Evolutionary conservation across 306 rosid genomes (phyloP).

Genomic region (Fragaria iinumae): DNA sequence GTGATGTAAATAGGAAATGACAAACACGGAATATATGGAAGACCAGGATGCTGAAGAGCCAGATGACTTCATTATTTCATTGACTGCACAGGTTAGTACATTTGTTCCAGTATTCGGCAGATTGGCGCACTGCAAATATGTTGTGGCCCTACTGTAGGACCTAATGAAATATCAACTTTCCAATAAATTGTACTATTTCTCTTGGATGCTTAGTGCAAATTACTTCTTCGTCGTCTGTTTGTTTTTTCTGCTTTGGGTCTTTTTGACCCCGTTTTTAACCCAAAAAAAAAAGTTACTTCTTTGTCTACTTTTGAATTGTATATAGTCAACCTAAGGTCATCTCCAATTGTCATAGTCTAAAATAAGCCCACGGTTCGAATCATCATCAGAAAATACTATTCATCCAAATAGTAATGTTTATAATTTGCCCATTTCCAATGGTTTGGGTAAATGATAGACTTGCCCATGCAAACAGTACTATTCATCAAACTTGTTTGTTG

Average conservation of each 20-base stretch:
- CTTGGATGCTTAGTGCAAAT: neutral
- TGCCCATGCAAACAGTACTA: neutral
- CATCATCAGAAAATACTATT: neutral
- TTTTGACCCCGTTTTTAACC: too few relatives aligned
- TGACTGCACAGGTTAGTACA: slow-evolving; percentile 77
- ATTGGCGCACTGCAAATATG: neutral
- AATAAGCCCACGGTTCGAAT: neutral
- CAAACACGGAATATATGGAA: slow-evolving; percentile 83
- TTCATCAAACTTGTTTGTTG: neutral
- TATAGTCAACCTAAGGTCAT: neutral
- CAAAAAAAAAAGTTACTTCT: too few relatives aligned
- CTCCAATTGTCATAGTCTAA: neutral
- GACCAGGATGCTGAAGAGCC: slow-evolving; percentile 99
- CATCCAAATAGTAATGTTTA: neutral
- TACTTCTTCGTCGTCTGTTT: neutral
- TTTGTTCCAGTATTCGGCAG: neutral
- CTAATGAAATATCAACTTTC: neutral
- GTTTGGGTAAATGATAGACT: neutral
- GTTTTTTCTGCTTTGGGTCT: too few relatives aligned
- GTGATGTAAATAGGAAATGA: slow-evolving; percentile 75
- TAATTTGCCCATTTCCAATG: neutral
- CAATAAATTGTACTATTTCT: neutral
- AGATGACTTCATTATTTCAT: slow-evolving; percentile 89
- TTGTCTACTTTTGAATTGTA: neutral
- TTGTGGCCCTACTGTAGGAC: neutral